phyloP scores from a whole-genome alignment of 2,329 filamentous ascomycete genomes.

The Talaromyces rugulosus region DNA sequence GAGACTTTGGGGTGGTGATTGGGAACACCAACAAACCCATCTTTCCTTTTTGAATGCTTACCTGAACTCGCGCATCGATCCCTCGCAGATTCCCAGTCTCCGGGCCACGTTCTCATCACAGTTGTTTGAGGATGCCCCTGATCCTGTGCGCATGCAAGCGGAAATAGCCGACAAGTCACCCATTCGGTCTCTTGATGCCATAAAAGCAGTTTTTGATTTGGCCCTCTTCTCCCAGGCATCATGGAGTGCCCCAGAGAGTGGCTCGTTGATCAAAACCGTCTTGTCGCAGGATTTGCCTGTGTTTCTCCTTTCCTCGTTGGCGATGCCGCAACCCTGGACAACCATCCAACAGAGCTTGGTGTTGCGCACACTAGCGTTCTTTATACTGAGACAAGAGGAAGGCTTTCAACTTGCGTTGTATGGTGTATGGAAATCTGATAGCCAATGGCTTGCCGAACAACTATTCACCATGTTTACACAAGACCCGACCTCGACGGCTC shows the following conservation, averaged over 20 bases:
- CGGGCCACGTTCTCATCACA: conserved; percentile 68
- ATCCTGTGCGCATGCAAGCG: conserved; percentile 57
- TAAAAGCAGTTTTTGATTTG: conserved; percentile 63
- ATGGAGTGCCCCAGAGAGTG: conserved; percentile 52
- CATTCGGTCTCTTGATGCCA: conserved; percentile 80
- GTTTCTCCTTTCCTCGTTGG: conserved; percentile 48
- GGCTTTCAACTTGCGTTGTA: conserved; percentile 86
- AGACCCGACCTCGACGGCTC: conserved; percentile 62
- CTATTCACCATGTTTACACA: conserved; percentile 72
- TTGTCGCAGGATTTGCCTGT: conserved; percentile 51
- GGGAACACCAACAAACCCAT: conserved; percentile 82
- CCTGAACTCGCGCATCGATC: conserved; percentile 73
- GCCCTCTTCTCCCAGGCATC: conserved; percentile 56
- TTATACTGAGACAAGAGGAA: conserved; percentile 71
- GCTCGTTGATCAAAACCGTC: conserved; percentile 57
- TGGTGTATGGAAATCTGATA: conserved; percentile 87
- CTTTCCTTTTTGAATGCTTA: conserved; percentile 92
- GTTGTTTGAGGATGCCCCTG: conserved; percentile 59
- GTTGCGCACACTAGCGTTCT: conserved; percentile 65
- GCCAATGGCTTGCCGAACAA: conserved; percentile 75
- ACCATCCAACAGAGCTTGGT: conserved; percentile 47
- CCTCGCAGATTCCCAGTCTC: conserved; percentile 76
- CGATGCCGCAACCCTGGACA: conserved; percentile 48
- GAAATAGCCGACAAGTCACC: conserved; percentile 74
- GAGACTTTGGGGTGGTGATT: conserved; percentile 80